Percentiles rank a stretch among this genome's conserved stretches.
These are phyloP conservation scores for Silene latifolia DNA, from an alignment of 148 eudicot species.

Conservation along the genomic window DNA sequence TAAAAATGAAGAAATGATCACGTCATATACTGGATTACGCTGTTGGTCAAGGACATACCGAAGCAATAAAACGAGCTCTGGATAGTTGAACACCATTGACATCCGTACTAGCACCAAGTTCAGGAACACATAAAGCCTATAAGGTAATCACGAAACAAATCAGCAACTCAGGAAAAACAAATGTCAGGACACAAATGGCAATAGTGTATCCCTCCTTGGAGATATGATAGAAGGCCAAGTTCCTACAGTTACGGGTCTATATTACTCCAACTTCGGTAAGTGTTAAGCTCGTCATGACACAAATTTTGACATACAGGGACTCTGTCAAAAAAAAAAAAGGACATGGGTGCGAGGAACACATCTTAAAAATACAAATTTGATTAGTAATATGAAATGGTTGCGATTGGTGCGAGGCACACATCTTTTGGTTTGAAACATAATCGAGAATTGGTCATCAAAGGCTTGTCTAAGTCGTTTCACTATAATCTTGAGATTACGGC, in stretches of 20 bases:
- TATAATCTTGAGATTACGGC: too few relatives aligned
- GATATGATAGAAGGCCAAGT: not conserved
- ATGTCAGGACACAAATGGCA: not conserved
- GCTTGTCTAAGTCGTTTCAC: too few relatives aligned
- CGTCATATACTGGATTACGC: not conserved
- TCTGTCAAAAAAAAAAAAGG: too few relatives aligned
- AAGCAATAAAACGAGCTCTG: conserved; percentile 89
- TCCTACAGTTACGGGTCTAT: not conserved
- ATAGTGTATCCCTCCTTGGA: not conserved
- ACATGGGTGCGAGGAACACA: too few relatives aligned
- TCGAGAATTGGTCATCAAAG: too few relatives aligned
- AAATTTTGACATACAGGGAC: not conserved
- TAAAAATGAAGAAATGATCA: not conserved
- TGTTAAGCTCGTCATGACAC: not conserved
- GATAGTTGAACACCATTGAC: conserved; percentile 70
- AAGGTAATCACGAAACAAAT: conserved; percentile 10
- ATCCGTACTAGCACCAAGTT: conserved; percentile 46
- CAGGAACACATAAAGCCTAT: conserved; percentile 83
- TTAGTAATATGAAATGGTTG: too few relatives aligned
- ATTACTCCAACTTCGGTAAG: not conserved
- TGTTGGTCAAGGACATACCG: conserved; percentile 46
- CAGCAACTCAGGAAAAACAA: not conserved
- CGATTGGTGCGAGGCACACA: too few relatives aligned
- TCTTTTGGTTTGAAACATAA: too few relatives aligned
- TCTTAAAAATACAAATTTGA: not conserved